phyloP scores from a whole-genome alignment of 2,329 filamentous ascomycete species.

The Tetracladium maxilliforme region DNA sequence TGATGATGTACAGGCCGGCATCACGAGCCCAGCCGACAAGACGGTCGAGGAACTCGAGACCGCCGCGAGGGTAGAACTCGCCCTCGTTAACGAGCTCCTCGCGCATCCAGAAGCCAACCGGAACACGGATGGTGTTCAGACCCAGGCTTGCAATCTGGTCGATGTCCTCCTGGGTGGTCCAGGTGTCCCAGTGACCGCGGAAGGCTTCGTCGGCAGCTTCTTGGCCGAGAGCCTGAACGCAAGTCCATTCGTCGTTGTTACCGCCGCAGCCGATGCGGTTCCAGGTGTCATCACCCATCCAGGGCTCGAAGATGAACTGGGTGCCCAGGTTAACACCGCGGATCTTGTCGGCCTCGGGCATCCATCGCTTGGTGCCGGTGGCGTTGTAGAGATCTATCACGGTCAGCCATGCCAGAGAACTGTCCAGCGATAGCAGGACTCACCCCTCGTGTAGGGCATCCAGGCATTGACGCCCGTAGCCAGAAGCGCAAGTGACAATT shows the following conservation, averaged over 20 bases:
- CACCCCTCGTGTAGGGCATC: too few species aligned
- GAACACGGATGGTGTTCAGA: slow-evolving; percentile 32
- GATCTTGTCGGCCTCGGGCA: slow-evolving; percentile 7
- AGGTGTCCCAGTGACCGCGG: slow-evolving; percentile 23
- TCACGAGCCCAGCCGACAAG: slow-evolving; percentile 30
- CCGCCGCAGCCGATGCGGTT: slow-evolving; percentile 21
- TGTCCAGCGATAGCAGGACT: too few species aligned
- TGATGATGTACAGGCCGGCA: slow-evolving; percentile 27
- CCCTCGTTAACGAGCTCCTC: slow-evolving; percentile 28
- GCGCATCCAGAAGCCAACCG: slow-evolving; percentile 30
- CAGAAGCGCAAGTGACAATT: too few species aligned
- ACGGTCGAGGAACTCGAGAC: slow-evolving; percentile 26
- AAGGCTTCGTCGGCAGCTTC: slow-evolving; percentile 21
- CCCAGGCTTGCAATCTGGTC: slow-evolving; percentile 23
- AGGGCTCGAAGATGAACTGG: slow-evolving; percentile 6
- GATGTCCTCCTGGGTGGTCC: slow-evolving; percentile 21
- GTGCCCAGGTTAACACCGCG: neutral
- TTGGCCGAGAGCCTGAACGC: slow-evolving; percentile 23
- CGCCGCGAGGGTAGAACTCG: slow-evolving; percentile 25
- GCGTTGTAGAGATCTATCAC: too few species aligned
- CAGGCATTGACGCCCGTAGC: too few species aligned
- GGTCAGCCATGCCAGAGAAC: too few species aligned
- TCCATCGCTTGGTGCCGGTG: slow-evolving; percentile 6
- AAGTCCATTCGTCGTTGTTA: slow-evolving; percentile 24
- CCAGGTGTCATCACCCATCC: slow-evolving; percentile 23